Conservation (phyloP, 306 rosid species). For the Vicia faba region DNA sequence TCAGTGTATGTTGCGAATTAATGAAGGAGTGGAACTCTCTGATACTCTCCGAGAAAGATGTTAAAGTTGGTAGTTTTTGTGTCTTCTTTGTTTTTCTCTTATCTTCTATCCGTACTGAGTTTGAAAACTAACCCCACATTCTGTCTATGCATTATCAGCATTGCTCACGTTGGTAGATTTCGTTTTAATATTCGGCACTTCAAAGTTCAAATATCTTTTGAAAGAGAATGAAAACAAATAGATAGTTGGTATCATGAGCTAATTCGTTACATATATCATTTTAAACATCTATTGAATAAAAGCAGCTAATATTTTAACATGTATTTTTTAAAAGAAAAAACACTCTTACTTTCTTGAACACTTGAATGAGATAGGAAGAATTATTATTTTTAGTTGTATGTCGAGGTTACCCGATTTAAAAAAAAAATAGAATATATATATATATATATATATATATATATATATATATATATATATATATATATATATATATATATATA, state of each 20-base stretch:
- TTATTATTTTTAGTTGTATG: too few species aligned
- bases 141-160: slow-evolving; percentile 33
- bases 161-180: slow-evolving; percentile 20
- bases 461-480: too few species aligned
- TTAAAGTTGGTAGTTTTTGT: slow-evolving; percentile 27
- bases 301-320: too few species aligned
- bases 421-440: too few species aligned
- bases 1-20: slow-evolving; percentile 40
- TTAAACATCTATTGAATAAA: background rate
- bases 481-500: too few species aligned
- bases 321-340: too few species aligned
- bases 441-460: too few species aligned
- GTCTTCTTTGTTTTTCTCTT: slow-evolving; percentile 41
- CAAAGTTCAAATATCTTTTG: slow-evolving; percentile 11
- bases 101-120: slow-evolving; percentile 30
- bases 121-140: slow-evolving; percentile 23
- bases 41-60: slow-evolving; percentile 40
- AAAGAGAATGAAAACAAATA: background rate
- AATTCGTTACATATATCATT: background rate
- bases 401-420: too few species aligned
- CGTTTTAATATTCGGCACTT: background rate
- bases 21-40: slow-evolving; percentile 50
- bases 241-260: slow-evolving; percentile 4
- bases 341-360: too few species aligned
- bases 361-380: too few species aligned